A percentile compares a stretch with the other conserved stretches of the same genome.
These are phyloP conservation scores for Rhynchospora tenuis DNA, from an alignment of 176 grass and related monocot genomes.

Conservation along the genomic window DNA sequence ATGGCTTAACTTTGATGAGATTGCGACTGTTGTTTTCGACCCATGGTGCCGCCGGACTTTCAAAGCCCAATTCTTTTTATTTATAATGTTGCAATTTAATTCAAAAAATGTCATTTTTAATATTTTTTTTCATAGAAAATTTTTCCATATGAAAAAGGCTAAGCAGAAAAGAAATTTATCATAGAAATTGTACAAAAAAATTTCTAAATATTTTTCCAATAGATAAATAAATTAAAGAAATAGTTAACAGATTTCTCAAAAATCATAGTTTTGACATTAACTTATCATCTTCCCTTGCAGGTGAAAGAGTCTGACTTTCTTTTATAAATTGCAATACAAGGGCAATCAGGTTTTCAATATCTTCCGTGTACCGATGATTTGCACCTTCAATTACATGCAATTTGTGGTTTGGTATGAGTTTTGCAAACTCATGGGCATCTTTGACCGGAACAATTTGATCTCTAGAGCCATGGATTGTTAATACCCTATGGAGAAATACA, in stretches of 20 bases:
- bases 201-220: not conserved
- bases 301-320: constrained; percentile 4
- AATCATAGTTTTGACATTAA: constrained; percentile 46
- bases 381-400: constrained; percentile 58
- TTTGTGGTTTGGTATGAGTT: constrained; percentile 56
- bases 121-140: not conserved
- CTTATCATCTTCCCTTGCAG: not conserved
- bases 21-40: not conserved
- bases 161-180: not conserved
- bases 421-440: constrained; percentile 64
- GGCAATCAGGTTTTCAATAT: constrained; percentile 38
- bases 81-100: not conserved
- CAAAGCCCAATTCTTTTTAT: not conserved
- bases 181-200: not conserved
- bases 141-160: not conserved
- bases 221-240: not conserved
- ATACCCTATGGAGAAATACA: constrained; percentile 40
- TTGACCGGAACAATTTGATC: constrained; percentile 59
- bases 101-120: not conserved
- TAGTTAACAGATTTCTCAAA: not conserved
- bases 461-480: constrained; percentile 69
- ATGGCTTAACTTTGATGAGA: not conserved
- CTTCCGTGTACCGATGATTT: constrained; percentile 57
- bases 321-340: constrained; percentile 51
- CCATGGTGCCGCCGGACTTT: not conserved